These are phyloP conservation scores for Lentinula boryana DNA, from an alignment of 768 basidiomycete species.

Conservation along the genomic window DNA sequence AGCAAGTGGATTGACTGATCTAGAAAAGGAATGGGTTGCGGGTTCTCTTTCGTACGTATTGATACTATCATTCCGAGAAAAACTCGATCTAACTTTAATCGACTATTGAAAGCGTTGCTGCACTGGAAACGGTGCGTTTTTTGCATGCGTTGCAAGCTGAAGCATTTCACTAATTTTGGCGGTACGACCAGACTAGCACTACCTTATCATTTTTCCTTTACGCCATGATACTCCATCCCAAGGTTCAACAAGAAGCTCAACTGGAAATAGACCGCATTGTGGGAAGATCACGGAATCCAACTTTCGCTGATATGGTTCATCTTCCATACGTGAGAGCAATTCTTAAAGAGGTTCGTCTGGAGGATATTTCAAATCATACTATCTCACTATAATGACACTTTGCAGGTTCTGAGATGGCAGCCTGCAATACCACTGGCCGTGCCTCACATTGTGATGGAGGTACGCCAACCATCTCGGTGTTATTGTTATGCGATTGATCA, in stretches of 20 bases:
- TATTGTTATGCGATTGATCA: neutral
- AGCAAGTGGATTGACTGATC: neutral
- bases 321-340: conserved; percentile 1
- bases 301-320: conserved; percentile 2
- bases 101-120: neutral
- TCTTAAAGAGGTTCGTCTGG: conserved; percentile 1
- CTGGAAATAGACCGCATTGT: neutral
- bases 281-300: neutral
- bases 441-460: neutral
- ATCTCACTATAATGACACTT: neutral
- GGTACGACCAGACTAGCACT: neutral
- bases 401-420: conserved; percentile 2
- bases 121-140: neutral
- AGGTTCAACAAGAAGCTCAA: conserved; percentile 2
- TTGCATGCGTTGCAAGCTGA: too few species aligned
- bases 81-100: neutral
- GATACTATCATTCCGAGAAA: too few species aligned
- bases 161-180: neutral
- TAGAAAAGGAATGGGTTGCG: neutral
- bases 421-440: neutral
- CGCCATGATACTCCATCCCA: neutral
- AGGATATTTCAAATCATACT: neutral
- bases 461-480: neutral
- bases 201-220: neutral
- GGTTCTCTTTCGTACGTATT: neutral